Base-by-base conservation (phyloP, 805 yeast species). In the Candida insectorum region DNA sequence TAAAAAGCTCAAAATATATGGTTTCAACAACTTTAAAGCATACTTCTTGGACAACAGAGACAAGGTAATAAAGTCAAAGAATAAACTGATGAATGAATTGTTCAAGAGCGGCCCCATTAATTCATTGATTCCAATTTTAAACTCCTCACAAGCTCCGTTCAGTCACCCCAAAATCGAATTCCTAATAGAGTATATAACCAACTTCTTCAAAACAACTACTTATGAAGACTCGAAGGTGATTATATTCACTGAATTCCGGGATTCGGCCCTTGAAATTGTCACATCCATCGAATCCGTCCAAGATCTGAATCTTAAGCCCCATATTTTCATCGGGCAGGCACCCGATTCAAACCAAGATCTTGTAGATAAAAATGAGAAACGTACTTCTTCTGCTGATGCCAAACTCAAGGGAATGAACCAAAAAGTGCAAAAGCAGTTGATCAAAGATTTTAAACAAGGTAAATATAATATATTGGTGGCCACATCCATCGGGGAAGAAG, bases 401-500 rank as follows among this genome's bases (percentile, higher is more conserved):
- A 89, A 84, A 40, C 43, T 74, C 13, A 76, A 72, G 27, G 97
- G 97, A 6, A 91, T 93, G 97, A 79, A 77, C 23, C 99, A 93
- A 51, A 85, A 84, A 48, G 71, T 75, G 27, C 99, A 93, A 50
- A 87, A 86, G 45, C 81, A 80, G 36, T 72, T 86, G 8, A 81
- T 93, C 18, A 71, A 72, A 19, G 69, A 79, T 37, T 93, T 93
- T 60, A 85, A 81, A 48, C 49, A 58, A 0, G 96, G 95, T 6
- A 67, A 58, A 1, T 75, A 76, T 49, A 94, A 93, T 51, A 78
- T 86, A 6, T 62, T 93, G 14, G 96, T 93, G 5, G 96, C 97
- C 4, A 93, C 99, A 0, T 88, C 96, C 0, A 91, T 93, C 52
- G 99, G 97, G 29, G 99, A 93, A 56, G 99, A 93, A 66, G 99